Conservation (phyloP, 495 filamentous ascomycete species). For the Pseudevernia furfuracea region DNA sequence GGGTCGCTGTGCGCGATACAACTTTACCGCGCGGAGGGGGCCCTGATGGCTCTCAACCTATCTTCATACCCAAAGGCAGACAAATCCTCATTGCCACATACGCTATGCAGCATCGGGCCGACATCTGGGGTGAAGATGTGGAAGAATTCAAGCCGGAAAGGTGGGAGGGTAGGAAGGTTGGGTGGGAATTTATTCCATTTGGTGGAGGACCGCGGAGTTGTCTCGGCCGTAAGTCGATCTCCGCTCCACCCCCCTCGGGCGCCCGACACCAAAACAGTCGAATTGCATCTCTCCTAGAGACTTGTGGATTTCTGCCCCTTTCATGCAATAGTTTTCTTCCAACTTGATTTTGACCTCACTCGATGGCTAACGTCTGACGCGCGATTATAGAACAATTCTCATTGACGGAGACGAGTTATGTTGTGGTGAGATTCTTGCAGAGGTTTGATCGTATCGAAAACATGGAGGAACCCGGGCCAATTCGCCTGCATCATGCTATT, state of each 20-base stretch:
- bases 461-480: conserved; percentile 26
- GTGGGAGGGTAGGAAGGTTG: conserved; percentile 41
- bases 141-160: conserved; percentile 52
- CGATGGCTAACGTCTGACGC: conserved; percentile 1
- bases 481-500: conserved; percentile 39
- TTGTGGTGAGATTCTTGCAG: conserved; percentile 49
- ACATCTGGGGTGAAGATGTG: conserved; percentile 50
- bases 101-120: conserved; percentile 48
- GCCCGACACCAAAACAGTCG: not conserved
- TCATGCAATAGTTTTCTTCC: conserved; percentile 47
- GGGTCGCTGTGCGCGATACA: conserved; percentile 41
- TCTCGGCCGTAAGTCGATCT: conserved; percentile 21
- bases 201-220: conserved; percentile 51
- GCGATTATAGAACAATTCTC: conserved; percentile 39
- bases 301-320: not conserved
- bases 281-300: not conserved
- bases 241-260: no score
- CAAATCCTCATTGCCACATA: conserved; percentile 41
- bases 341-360: not conserved
- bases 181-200: conserved; percentile 53
- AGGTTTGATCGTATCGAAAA: conserved; percentile 44
- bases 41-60: conserved; percentile 45
- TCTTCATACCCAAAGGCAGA: conserved; percentile 42
- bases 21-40: conserved; percentile 62
- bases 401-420: conserved; percentile 42